Conservation (phyloP, 176 grass and related monocot species). For the Urochloa ruziziensis region DNA sequence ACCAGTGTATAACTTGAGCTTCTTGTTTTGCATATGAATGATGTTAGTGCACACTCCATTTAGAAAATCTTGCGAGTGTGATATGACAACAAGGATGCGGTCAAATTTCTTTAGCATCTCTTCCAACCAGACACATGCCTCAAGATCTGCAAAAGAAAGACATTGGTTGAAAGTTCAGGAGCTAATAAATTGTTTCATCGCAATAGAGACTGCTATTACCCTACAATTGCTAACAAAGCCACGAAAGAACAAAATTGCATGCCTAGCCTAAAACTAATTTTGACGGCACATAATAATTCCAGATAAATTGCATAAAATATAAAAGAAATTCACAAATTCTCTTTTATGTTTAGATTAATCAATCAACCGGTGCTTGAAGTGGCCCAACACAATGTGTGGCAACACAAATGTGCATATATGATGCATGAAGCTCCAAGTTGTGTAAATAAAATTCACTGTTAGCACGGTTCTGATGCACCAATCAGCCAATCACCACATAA, state of each 20-base stretch:
- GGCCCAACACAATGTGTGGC: background rate
- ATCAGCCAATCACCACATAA: background rate
- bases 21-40: slow-evolving; percentile 92
- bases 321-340: background rate
- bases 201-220: background rate
- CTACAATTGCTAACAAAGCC: no score
- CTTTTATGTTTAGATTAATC: background rate
- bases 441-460: background rate
- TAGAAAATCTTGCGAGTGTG: slow-evolving; percentile 88
- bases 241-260: background rate
- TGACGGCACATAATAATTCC: background rate
- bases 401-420: background rate
- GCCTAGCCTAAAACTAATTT: background rate
- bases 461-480: background rate
- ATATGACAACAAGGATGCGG: slow-evolving; percentile 76
- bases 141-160: slow-evolving; percentile 71
- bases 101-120: slow-evolving; percentile 87
- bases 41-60: slow-evolving; percentile 96
- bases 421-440: background rate
- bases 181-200: background rate
- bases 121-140: slow-evolving; percentile 96
- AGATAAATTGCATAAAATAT: background rate
- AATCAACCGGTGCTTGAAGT: background rate
- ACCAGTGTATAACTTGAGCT: slow-evolving; percentile 87
- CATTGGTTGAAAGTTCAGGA: background rate